Base-by-base conservation (phyloP, 805 yeast genomes). In the Wickerhamia fluorescens region DNA sequence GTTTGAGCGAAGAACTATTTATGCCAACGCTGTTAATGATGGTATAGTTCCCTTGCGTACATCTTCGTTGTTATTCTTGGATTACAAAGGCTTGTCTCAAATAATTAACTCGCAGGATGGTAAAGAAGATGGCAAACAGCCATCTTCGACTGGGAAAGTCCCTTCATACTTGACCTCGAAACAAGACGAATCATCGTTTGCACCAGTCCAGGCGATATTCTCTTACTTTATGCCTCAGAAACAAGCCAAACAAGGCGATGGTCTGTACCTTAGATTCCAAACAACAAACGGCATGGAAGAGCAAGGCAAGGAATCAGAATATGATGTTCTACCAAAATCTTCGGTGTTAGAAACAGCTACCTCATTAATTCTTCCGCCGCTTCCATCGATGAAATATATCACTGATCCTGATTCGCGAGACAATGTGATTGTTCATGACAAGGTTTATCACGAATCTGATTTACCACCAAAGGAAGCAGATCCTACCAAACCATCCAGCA, bases 11-110 rank as follows among this genome's bases (percentile, higher is more conserved):
- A 65, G 96, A 37, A 86, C 96, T 0, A 60, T 82, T 0, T 92
- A 92, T 53, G 96, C 97, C 0, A 92, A 92, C 55, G 78, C 83
- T 0, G 66, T 84, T 12, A 79, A 92, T 53, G 98, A 92, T 57
- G 98, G 98, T 2, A 87, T 92, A 30, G 98, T 92, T 2, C 97
- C 98, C 0, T 60, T 92, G 42, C 62, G 97, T 29, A 92, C 98
- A 0, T 77, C 95, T 0, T 86, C 96, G 0, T 58, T 89, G 30
- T 54, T 89, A 16, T 89, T 80, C 45, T 53, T 92, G 9, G 97
- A 92, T 51, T 87, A 94, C 82, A 70, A 71, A 34, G 94, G 86
- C 3, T 36, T 63, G 9, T 40, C 7, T 36, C 52, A 16, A 36
- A 37, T 29, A 14, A 23, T 34, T 25, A 30, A 33, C 19, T 30